Conservation (phyloP, 371 early-diverging fungal genomes). For the Lichtheimia ramosa region DNA sequence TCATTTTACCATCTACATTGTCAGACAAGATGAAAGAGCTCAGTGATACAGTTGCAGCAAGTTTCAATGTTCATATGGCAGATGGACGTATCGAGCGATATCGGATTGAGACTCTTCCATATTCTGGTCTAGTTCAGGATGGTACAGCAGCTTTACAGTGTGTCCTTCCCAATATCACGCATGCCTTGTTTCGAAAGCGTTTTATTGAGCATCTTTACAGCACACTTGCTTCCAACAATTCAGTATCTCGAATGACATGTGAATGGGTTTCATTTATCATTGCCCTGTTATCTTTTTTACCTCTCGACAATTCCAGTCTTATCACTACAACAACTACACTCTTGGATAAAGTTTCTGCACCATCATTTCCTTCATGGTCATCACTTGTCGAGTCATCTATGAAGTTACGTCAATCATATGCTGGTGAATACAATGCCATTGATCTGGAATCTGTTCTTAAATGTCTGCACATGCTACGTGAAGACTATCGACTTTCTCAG, state of each 20-base stretch:
- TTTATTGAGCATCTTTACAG: not conserved
- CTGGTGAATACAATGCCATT: not conserved
- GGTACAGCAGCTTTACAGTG: constrained; percentile 3
- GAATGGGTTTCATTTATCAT: constrained; percentile 64
- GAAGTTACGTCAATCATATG: constrained; percentile 10
- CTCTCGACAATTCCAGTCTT: constrained; percentile 10
- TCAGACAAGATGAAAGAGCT: constrained; percentile 4
- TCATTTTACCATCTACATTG: not conserved
- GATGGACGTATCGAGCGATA: not conserved
- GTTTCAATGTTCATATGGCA: constrained; percentile 6
- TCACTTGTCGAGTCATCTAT: too few species aligned
- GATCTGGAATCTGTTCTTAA: constrained; percentile 35
- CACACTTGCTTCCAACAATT: not conserved
- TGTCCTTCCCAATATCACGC: not conserved
- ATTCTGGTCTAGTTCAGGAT: constrained; percentile 8
- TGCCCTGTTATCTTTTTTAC: constrained; percentile 51
- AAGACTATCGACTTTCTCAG: constrained; percentile 59
- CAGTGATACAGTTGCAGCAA: not conserved
- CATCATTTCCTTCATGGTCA: too few species aligned
- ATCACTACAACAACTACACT: constrained; percentile 9
- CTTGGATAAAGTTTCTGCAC: not conserved
- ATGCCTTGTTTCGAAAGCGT: constrained; percentile 8
- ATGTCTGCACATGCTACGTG: constrained; percentile 63
- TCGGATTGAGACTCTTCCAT: not conserved
- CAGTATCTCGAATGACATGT: not conserved